phyloP scores from a whole-genome alignment of 2,329 filamentous ascomycete genomes.

The Talaromyces sp. region DNA sequence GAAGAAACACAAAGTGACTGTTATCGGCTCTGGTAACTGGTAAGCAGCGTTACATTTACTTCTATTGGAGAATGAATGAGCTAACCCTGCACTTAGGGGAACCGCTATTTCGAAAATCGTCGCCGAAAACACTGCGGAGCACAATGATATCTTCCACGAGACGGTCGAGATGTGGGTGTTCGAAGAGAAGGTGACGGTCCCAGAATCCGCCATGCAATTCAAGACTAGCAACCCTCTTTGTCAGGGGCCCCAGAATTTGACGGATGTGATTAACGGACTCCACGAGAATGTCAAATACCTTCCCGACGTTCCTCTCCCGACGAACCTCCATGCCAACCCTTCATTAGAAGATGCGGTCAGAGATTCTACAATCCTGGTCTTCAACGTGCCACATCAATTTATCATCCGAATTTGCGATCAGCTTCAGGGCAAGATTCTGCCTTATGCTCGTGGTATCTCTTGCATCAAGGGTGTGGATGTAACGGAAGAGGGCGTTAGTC shows the following conservation, averaged over 20 bases:
- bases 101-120: constrained; percentile 97
- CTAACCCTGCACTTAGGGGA: constrained; percentile 69
- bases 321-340: constrained; percentile 56
- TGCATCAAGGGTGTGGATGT: constrained; percentile 99
- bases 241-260: constrained; percentile 77
- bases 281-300: constrained; percentile 99
- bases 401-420: constrained; percentile 82
- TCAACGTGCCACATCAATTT: constrained; percentile 92
- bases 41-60: constrained; percentile 39
- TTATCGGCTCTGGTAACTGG: constrained; percentile 97
- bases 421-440: constrained; percentile 82
- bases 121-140: constrained; percentile 79
- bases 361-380: constrained; percentile 83
- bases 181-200: constrained; percentile 80
- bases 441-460: constrained; percentile 88
- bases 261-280: constrained; percentile 79
- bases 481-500: constrained; percentile 74
- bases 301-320: constrained; percentile 76
- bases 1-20: constrained; percentile 53
- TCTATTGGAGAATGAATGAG: constrained; percentile 58
- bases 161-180: constrained; percentile 99
- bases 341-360: constrained; percentile 66
- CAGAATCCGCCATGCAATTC: constrained; percentile 71
- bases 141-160: constrained; percentile 78
- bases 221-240: constrained; percentile 72